Conservation (phyloP, 495 filamentous ascomycete genomes). For the Aspergillus leporis region DNA sequence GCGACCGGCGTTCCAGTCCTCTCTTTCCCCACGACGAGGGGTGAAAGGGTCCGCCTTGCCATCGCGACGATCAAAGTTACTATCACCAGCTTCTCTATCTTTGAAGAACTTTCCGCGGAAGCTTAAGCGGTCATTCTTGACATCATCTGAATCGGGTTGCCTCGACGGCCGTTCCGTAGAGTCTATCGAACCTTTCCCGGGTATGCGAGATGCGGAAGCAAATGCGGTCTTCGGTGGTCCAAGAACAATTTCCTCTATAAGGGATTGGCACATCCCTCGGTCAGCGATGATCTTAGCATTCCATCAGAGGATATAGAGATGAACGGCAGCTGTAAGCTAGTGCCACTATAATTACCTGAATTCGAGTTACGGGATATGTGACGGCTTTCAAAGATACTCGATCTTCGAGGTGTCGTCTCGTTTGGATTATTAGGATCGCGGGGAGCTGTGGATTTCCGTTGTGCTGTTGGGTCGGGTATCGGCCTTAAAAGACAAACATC, state of each 20-base stretch:
- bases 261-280: conserved; percentile 28
- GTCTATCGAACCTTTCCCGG: conserved; percentile 53
- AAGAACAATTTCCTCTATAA: conserved; percentile 80
- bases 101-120: conserved; percentile 57
- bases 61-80: conserved; percentile 46
- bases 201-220: conserved; percentile 71
- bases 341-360: conserved; percentile 43
- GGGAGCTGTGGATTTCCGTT: conserved; percentile 47
- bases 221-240: conserved; percentile 87
- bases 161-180: conserved; percentile 47
- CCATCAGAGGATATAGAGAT: conserved; percentile 8
- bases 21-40: conserved; percentile 50
- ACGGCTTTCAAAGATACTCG: conserved; percentile 59
- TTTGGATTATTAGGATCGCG: conserved; percentile 44
- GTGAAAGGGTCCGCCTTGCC: conserved; percentile 37
- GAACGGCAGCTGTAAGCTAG: not conserved
- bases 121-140: conserved; percentile 60
- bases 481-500: conserved; percentile 35
- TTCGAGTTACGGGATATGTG: conserved; percentile 64
- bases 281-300: conserved; percentile 21
- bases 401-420: conserved; percentile 50
- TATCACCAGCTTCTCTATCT: conserved; percentile 48
- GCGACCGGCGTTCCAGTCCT: conserved; percentile 60
- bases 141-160: conserved; percentile 48
- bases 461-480: conserved; percentile 47